Base-by-base conservation (phyloP, 1,284 basidiomycete species). In the Pseudozyma tsukubaensis region DNA sequence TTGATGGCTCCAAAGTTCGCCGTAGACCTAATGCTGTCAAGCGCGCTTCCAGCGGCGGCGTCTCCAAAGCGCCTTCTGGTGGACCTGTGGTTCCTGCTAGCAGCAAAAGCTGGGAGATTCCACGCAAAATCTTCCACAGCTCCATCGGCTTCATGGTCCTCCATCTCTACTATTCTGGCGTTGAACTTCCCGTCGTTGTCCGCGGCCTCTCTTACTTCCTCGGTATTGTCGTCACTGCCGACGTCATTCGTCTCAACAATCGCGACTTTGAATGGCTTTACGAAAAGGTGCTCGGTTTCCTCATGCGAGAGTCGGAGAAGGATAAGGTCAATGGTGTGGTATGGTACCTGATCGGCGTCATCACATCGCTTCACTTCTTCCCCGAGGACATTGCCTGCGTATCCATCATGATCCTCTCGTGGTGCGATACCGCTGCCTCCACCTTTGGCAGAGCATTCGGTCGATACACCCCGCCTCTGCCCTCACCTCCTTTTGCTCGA, bases 361-460 rank as follows among this genome's bases (percentile, higher is more conserved):
- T 94, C 71, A 89, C 91, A 80, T 92, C 91, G 35, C 88, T 99
- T 19, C 86, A 89, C 1, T 86, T 92, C 65, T 76, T 82, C 74
- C 79, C 74, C n/a, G 82, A 78, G 24, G 82, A 84, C 69, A 80
- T 84, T 52, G 81, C 81, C 13, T 77, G 76, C 48, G 79, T 83
- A 8, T 77, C 79, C 9, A 71, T 83, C 54, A 82, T 83, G 76
- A 78, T 80, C 69, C 90, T 99, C 47, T 95, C 94, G 32, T 97
- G 96, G 93, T 94, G 94, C 4, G 96, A 99, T 86, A 98, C 96
- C 0, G 90, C 93, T 14, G 96, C 96, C 0, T 97, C 94, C 4
- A 94, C 94, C 7, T 88, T 97, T 69, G 96, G 96, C 43, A 91
- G 96, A 24, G 87, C 94, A 43, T 94, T 90, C 85, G 94, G 94